These are phyloP conservation scores for Davidsoniella eucalypti DNA, from an alignment of 2,329 filamentous ascomycete genomes.

Conservation along the genomic window DNA sequence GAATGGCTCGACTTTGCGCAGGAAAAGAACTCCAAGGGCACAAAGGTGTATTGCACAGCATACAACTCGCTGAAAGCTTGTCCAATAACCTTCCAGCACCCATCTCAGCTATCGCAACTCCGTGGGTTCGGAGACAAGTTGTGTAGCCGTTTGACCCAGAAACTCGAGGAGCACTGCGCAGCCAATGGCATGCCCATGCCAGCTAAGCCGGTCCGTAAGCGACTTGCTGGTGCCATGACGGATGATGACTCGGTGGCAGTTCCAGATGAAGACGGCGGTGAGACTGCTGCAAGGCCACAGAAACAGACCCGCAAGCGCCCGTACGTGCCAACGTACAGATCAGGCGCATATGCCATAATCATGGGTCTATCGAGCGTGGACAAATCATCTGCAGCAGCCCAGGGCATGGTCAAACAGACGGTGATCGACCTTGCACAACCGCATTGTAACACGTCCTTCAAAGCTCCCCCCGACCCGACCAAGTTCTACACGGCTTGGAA, in stretches of 20 bases:
- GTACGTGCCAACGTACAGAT: conserved; percentile 58
- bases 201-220: conserved; percentile 19
- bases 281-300: conserved; percentile 21
- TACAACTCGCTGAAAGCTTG: conserved; percentile 64
- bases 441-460: conserved; percentile 59
- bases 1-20: conserved; percentile 59
- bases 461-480: conserved; percentile 45
- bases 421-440: conserved; percentile 54
- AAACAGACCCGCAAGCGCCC: conserved; percentile 42
- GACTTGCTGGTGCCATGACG: conserved; percentile 16
- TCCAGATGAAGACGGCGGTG: conserved; percentile 20
- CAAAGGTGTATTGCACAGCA: conserved; percentile 57
- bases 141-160: conserved; percentile 50
- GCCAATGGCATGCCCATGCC: conserved; percentile 55
- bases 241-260: not conserved
- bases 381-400: conserved; percentile 28
- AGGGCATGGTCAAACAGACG: conserved; percentile 49
- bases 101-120: conserved; percentile 55
- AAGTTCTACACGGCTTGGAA: conserved; percentile 70
- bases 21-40: conserved; percentile 52
- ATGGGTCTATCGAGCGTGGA: conserved; percentile 46
- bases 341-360: conserved; percentile 57
- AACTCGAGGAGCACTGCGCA: conserved; percentile 42
- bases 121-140: conserved; percentile 58
- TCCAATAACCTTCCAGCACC: conserved; percentile 53